These are phyloP conservation scores for Crithidia sp. DNA, from an alignment of 208 protist species.

Conservation along the genomic window DNA sequence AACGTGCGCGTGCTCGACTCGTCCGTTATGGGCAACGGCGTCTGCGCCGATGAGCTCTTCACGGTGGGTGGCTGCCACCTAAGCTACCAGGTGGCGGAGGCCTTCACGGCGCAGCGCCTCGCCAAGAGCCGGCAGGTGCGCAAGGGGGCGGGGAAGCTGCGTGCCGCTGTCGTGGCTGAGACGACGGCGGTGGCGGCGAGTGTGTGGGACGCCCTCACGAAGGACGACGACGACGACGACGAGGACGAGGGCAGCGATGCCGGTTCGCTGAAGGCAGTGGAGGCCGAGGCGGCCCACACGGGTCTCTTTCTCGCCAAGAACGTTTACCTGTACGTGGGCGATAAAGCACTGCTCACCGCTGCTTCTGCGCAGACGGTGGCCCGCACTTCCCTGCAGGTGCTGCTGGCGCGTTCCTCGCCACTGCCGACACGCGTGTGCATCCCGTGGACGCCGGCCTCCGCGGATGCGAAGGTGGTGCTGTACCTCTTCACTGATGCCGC, in stretches of 20 bases:
- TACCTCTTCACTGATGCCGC: slow-evolving; percentile 37
- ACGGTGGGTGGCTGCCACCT: slow-evolving; percentile 76
- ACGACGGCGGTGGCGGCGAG: slow-evolving; percentile 19
- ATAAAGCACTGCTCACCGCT: slow-evolving; percentile 24
- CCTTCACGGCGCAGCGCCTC: slow-evolving; percentile 15
- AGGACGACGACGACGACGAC: slow-evolving; percentile 29
- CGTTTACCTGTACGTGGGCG: slow-evolving; percentile 57
- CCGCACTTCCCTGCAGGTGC: slow-evolving; percentile 27
- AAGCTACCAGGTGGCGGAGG: slow-evolving; percentile 56
- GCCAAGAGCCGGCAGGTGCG: slow-evolving; percentile 18
- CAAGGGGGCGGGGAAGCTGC: slow-evolving; percentile 32
- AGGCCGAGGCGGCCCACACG: slow-evolving; percentile 8
- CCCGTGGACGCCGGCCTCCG: slow-evolving; percentile 29
- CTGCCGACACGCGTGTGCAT: slow-evolving; percentile 60
- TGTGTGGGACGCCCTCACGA: slow-evolving; percentile 33
- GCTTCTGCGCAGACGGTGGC: slow-evolving; percentile 16
- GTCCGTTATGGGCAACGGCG: slow-evolving; percentile 43
- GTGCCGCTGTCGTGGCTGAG: slow-evolving; percentile 21
- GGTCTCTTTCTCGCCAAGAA: slow-evolving; percentile 36
- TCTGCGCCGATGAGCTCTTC: slow-evolving; percentile 67
- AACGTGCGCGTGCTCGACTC: slow-evolving; percentile 43
- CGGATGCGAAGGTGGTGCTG: slow-evolving; percentile 19
- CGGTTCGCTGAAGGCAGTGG: slow-evolving; percentile 9
- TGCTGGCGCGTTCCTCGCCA: slow-evolving; percentile 44
- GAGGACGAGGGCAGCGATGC: slow-evolving; percentile 15